Evolutionary conservation across 1,139 yeast genomes (phyloP).

Genomic region (Arxiozyma telluris): DNA sequence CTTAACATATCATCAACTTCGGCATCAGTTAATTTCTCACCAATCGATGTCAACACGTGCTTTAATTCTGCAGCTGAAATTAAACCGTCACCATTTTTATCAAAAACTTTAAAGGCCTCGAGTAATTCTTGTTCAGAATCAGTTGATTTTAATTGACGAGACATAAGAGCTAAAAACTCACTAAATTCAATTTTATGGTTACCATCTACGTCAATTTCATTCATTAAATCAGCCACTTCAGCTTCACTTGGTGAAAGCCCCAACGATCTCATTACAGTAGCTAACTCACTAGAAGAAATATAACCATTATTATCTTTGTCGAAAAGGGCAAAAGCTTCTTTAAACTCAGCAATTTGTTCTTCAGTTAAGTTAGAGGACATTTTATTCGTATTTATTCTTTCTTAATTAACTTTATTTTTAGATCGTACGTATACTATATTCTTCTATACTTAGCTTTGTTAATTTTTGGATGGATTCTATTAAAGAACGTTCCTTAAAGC

Average conservation of each 20-base stretch:
- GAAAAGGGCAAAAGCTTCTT: conserved; percentile 93
- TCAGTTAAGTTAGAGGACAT: conserved; percentile 77
- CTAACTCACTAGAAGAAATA: conserved; percentile 90
- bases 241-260: conserved; percentile 96
- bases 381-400: not conserved
- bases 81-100: conserved; percentile 85
- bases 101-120: conserved; percentile 93
- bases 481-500: not conserved
- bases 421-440: too few relatives aligned
- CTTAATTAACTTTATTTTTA: not conserved
- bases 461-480: not conserved
- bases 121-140: conserved; percentile 95
- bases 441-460: not conserved
- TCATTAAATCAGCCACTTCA: conserved; percentile 91
- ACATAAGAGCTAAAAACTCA: conserved; percentile 59
- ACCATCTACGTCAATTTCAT: conserved; percentile 91
- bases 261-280: conserved; percentile 95
- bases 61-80: conserved; percentile 94
- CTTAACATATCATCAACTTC: conserved; percentile 96
- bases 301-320: conserved; percentile 96
- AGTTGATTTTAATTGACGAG: conserved; percentile 92
- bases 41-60: conserved; percentile 93
- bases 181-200: conserved; percentile 93
- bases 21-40: conserved; percentile 90
- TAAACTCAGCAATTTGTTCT: conserved; percentile 93